Evolutionary conservation across 2,329 filamentous ascomycete genomes (phyloP), one percentile per base, ranked within the genome.

Genomic region (Stromatinia cepivora): DNA sequence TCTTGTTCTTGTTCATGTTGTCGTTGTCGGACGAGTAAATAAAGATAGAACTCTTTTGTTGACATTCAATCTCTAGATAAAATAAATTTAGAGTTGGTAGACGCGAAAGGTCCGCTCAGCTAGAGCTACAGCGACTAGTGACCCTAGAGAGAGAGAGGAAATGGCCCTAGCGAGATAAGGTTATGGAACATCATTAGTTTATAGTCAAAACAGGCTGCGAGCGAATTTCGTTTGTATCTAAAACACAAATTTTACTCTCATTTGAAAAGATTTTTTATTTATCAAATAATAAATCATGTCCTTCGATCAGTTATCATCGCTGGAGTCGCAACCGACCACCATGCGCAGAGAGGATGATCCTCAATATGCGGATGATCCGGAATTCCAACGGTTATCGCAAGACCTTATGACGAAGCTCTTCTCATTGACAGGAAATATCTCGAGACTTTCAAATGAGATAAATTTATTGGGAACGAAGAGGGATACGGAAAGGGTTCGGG

Each of bases 371-470:
- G 95, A 99, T 82, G 93, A 98, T 79, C 95, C 95, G 65, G 93
- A 93, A 73, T 99, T 98, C 85, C 87, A 92, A 78, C 86, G 87
- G 70, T 87, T 97, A 75, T 92, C 94, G 72, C 89, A 92, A 77
- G 86, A 90, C 70, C 87, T 98, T 71, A 96, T 92, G 81, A 91
- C 92, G 80, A 91, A 94, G 80, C 86, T 99, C 64, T 97, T 97
- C 82, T 89, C 90, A 71, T 86, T 99, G 72, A 94, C 94, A 66
- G 91, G 91, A 73, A 95, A 94, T 80, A 94, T 97, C 75, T 89
- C 92, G 69, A 90, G 92, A 70, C 86, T 99, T 31, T 90, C 90
- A 73, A 91, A 90, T 76, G 92, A 98, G 81, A 88, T 98, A 71
- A 88, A 88, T 53, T 88, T 96, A 20, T 84, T 99, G 39, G 94